These are phyloP conservation scores for Arabis hirsuta DNA, from an alignment of 345 rosid genomes.

Conservation along the genomic window DNA sequence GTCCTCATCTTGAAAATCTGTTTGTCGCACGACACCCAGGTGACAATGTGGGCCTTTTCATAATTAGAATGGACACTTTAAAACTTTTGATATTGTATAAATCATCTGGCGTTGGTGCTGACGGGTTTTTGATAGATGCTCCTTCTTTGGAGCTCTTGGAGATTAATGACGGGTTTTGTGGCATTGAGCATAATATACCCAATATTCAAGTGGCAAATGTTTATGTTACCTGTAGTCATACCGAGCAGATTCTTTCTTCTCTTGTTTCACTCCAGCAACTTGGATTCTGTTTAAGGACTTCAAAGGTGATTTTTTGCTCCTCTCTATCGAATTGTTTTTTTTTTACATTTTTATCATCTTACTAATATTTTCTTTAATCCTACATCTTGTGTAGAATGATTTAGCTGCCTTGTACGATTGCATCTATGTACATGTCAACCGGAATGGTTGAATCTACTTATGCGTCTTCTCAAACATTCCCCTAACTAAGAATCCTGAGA, in stretches of 20 bases:
- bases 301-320: background rate
- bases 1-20: background rate
- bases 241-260: background rate
- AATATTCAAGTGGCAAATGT: background rate
- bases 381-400: background rate
- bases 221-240: background rate
- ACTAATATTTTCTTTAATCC: background rate
- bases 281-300: background rate
- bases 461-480: slow-evolving; percentile 17
- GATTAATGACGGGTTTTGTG: background rate
- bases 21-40: background rate
- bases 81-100: background rate
- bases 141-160: slow-evolving; percentile 1
- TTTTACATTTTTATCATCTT: background rate
- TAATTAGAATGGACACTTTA: background rate
- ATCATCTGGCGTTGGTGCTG: background rate
- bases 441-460: slow-evolving; percentile 12
- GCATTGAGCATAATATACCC: slow-evolving; percentile 11
- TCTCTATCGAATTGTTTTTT: background rate
- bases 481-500: slow-evolving; percentile 1
- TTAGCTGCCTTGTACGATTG: background rate
- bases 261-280: slow-evolving; percentile 3
- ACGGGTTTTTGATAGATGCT: slow-evolving; percentile 9
- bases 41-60: slow-evolving; percentile 4
- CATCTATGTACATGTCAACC: background rate